Evolutionary conservation across 2,329 filamentous ascomycete species (phyloP).

Genomic region (Botrytis sinoallii): DNA sequence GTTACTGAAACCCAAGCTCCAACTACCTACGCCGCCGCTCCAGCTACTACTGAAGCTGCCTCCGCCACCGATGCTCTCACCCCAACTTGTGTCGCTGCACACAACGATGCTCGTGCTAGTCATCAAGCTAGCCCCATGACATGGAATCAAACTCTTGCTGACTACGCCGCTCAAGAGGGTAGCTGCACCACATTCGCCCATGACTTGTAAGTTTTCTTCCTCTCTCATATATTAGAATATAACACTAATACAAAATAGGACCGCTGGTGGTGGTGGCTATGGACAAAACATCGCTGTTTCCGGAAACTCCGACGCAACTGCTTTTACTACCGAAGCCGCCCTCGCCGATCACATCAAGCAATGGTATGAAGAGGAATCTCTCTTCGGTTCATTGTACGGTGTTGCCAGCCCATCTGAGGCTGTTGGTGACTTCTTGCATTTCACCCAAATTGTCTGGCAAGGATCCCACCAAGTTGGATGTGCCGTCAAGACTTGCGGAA

Average conservation of each 20-base stretch:
- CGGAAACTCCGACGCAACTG: conserved; percentile 43
- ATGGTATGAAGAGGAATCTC: conserved; percentile 82
- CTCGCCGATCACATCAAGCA: conserved; percentile 67
- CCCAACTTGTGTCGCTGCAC: conserved; percentile 40
- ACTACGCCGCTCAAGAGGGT: conserved; percentile 63
- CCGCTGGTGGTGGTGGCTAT: conserved; percentile 61
- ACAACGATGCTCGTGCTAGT: conserved; percentile 84
- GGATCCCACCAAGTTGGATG: conserved; percentile 61
- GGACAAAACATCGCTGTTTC: conserved; percentile 83
- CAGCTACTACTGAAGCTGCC: conserved; percentile 14
- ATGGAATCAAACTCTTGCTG: conserved; percentile 64
- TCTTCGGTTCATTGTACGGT: conserved; percentile 57
- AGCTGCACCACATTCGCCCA: conserved; percentile 69
- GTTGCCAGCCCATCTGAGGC: conserved; percentile 49
- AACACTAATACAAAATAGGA: conserved; percentile 44
- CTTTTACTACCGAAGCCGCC: conserved; percentile 51
- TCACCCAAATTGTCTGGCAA: conserved; percentile 73
- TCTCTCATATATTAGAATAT: not conserved
- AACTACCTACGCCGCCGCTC: not conserved
- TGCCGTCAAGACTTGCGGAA: conserved; percentile 50
- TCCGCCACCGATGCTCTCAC: conserved; percentile 20
- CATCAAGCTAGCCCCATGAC: conserved; percentile 65
- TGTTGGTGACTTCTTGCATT: conserved; percentile 50
- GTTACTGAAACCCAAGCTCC: conserved; percentile 4
- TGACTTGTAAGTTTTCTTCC: conserved; percentile 61